Evolutionary conservation across 2,329 filamentous ascomycete genomes (phyloP).

Genomic region (Pyricularia grisea): DNA sequence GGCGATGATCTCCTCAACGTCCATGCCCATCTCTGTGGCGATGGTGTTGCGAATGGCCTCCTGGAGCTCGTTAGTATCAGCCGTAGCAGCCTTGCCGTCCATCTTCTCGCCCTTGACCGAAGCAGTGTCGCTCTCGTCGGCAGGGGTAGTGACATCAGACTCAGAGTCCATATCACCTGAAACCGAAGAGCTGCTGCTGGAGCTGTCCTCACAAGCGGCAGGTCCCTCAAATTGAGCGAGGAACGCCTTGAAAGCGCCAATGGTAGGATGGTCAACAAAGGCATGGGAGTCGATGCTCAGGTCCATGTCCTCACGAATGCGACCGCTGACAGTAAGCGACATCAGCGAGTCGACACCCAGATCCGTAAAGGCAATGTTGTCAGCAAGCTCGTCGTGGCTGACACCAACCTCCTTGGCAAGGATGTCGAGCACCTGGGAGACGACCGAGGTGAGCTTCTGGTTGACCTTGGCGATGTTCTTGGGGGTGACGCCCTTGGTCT

Average conservation of each 20-base stretch:
- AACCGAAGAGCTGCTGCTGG: constrained; percentile 30
- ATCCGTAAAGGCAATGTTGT: constrained; percentile 46
- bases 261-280: constrained; percentile 44
- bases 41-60: constrained; percentile 54
- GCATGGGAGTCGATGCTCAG: constrained; percentile 42
- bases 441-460: constrained; percentile 35
- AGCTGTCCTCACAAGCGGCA: constrained; percentile 18
- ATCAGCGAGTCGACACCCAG: constrained; percentile 55
- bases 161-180: constrained; percentile 35
- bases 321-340: constrained; percentile 45
- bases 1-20: constrained; percentile 50
- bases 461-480: constrained; percentile 38
- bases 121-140: constrained; percentile 41
- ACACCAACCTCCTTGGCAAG: constrained; percentile 48
- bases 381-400: constrained; percentile 41
- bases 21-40: constrained; percentile 63
- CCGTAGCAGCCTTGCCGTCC: constrained; percentile 16
- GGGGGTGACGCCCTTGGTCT: constrained; percentile 32
- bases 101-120: constrained; percentile 30
- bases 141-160: constrained; percentile 42
- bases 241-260: constrained; percentile 41
- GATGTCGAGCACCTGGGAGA: constrained; percentile 38
- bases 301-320: constrained; percentile 48
- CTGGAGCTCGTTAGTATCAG: constrained; percentile 31
- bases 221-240: constrained; percentile 27